Evolutionary conservation across 169 alveolate genomes (phyloP).

Genomic region (Cryptosporidium sp.): DNA sequence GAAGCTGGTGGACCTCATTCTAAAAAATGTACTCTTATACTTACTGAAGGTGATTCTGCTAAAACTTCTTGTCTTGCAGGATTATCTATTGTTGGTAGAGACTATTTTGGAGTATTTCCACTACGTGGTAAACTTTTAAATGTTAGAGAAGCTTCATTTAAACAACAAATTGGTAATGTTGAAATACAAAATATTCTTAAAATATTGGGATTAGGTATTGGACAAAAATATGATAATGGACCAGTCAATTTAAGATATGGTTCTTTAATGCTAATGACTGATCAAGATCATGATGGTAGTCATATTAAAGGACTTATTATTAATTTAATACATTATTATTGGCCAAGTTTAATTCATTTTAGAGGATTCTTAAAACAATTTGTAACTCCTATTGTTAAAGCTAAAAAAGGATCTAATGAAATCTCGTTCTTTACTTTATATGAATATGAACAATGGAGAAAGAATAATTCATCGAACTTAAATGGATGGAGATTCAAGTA

Average conservation of each 20-base stretch:
- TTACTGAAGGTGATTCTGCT: constrained; percentile 99
- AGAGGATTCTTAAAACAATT: constrained; percentile 97
- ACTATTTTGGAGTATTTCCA: constrained; percentile 99
- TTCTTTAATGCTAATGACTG: constrained; percentile 99
- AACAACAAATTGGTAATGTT: constrained; percentile 93
- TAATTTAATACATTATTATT: constrained; percentile 97
- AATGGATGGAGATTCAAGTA: constrained; percentile 96
- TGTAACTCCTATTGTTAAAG: constrained; percentile 98
- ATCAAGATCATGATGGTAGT: constrained; percentile 99
- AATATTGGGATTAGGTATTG: constrained; percentile 94
- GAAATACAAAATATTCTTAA: constrained; percentile 97
- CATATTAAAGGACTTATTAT: constrained; percentile 99
- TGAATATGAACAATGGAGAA: constrained; percentile 96
- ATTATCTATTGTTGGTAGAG: constrained; percentile 98
- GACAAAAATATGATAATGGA: constrained; percentile 88
- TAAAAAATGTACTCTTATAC: constrained; percentile 95
- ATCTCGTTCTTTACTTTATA: constrained; percentile 96
- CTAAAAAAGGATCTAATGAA: constrained; percentile 91
- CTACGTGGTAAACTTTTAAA: constrained; percentile 98
- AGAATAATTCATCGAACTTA: constrained; percentile 77
- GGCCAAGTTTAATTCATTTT: constrained; percentile 97
- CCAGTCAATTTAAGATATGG: constrained; percentile 96
- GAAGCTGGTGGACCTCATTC: constrained; percentile 97
- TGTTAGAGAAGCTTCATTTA: constrained; percentile 98
- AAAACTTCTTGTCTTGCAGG: constrained; percentile 99